phyloP scores from a whole-genome alignment of 495 filamentous ascomycete genomes.

The Talaromyces proteolyticus region DNA sequence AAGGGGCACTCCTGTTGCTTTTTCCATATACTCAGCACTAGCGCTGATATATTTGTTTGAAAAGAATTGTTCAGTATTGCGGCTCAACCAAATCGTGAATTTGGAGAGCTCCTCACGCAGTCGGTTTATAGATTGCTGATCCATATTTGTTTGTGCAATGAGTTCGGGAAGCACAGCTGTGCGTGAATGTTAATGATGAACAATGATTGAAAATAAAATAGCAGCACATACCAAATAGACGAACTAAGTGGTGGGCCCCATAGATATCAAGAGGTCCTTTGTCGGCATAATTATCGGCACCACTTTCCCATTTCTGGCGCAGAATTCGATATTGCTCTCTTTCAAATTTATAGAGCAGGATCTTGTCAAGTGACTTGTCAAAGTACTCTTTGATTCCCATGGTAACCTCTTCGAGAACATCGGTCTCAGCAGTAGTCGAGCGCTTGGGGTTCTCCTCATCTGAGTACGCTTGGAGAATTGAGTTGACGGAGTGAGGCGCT shows the following conservation, averaged over 20 bases:
- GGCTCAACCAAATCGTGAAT: slow-evolving; percentile 73
- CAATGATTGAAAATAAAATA: not conserved
- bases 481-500: slow-evolving; percentile 61
- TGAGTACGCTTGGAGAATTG: slow-evolving; percentile 75
- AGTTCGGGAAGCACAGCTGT: slow-evolving; percentile 87
- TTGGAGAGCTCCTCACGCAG: slow-evolving; percentile 81
- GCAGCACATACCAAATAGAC: slow-evolving; percentile 70
- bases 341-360: slow-evolving; percentile 90
- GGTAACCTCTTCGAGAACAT: slow-evolving; percentile 85
- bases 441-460: slow-evolving; percentile 64
- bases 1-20: slow-evolving; percentile 31
- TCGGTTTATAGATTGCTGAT: slow-evolving; percentile 76
- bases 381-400: slow-evolving; percentile 87
- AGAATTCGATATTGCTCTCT: slow-evolving; percentile 75
- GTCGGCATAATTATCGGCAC: slow-evolving; percentile 50
- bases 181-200: slow-evolving; percentile 8
- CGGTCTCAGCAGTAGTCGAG: slow-evolving; percentile 55
- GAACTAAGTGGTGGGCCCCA: slow-evolving; percentile 83
- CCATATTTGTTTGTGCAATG: slow-evolving; percentile 96
- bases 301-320: slow-evolving; percentile 53
- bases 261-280: slow-evolving; percentile 75
- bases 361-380: slow-evolving; percentile 74
- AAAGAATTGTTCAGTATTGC: slow-evolving; percentile 70
- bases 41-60: slow-evolving; percentile 66
- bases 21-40: slow-evolving; percentile 55